Conservation (phyloP, 495 filamentous ascomycete species). For the Xylaria venustula region DNA sequence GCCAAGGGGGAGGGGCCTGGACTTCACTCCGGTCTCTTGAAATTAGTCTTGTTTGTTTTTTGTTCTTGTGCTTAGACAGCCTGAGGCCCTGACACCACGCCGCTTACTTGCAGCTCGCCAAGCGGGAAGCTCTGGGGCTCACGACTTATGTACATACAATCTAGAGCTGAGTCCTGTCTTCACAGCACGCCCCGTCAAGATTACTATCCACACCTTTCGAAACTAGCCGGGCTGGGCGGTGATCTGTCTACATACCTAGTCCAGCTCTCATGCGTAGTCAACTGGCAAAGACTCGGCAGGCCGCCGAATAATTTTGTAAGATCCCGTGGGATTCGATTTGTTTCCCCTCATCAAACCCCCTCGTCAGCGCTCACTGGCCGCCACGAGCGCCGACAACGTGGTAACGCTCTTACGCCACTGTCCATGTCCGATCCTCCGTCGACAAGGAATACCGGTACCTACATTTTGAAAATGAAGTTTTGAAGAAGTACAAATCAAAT, state of each 20-base stretch:
- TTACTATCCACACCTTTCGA: constrained; percentile 13
- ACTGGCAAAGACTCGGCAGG: constrained; percentile 4
- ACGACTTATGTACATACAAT: not conserved
- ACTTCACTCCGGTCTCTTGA: not conserved
- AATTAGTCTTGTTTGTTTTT: not conserved
- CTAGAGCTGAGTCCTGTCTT: not conserved
- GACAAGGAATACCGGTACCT: too few species aligned
- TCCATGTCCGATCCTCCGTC: not conserved
- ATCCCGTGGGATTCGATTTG: constrained; percentile 1
- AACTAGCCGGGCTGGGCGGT: constrained; percentile 8
- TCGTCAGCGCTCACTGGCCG: constrained; percentile 2
- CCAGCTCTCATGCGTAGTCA: not conserved
- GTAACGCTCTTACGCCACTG: constrained; percentile 1
- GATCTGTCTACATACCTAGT: too few species aligned
- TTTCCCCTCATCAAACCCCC: not conserved
- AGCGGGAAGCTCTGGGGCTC: too few species aligned
- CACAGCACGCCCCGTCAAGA: constrained; percentile 1
- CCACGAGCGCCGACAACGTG: constrained; percentile 10
- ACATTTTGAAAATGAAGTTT: too few species aligned
- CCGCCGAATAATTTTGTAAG: not conserved
- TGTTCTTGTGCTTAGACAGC: not conserved
- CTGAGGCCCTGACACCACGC: not conserved
- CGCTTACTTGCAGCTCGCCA: constrained; percentile 8
- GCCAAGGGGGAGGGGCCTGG: not conserved
- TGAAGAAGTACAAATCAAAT: too few species aligned